Percentiles rank a stretch among this genome's conserved stretches.
Evolutionary conservation across 257 asterid species (phyloP).

Genomic region (Vinca minor): DNA sequence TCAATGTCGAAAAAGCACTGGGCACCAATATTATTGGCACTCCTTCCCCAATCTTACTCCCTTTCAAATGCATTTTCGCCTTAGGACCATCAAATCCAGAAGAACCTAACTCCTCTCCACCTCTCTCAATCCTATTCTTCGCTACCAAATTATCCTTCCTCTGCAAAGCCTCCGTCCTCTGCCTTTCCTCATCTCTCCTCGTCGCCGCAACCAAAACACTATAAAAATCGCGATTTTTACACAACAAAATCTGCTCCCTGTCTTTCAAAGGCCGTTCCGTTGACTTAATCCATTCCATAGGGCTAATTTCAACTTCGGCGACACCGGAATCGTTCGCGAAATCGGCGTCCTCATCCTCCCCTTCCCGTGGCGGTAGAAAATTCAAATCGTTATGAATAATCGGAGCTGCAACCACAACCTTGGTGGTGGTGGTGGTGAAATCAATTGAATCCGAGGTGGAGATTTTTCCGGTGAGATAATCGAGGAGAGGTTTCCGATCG

Average conservation of each 20-base stretch:
- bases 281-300: conserved; percentile 52
- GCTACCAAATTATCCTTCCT: conserved; percentile 90
- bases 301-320: conserved; percentile 17
- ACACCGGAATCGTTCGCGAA: conserved; percentile 23
- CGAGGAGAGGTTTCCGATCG: conserved; percentile 76
- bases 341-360: not conserved
- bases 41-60: conserved; percentile 83
- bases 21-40: conserved; percentile 95
- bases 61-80: conserved; percentile 49
- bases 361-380: conserved; percentile 16
- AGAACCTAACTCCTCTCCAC: conserved; percentile 33
- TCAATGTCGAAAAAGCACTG: conserved; percentile 84
- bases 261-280: conserved; percentile 76
- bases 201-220: conserved; percentile 58
- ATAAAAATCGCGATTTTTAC: conserved; percentile 65
- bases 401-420: conserved; percentile 13
- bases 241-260: conserved; percentile 60
- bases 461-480: conserved; percentile 78
- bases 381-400: conserved; percentile 17
- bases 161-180: conserved; percentile 60
- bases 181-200: conserved; percentile 83
- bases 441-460: conserved; percentile 66
- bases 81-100: conserved; percentile 57
- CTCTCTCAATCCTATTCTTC: conserved; percentile 74
- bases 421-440: conserved; percentile 19